Percentiles rank a stretch among this genome's conserved stretches.
Evolutionary conservation across 192 early-diverging fungal genomes (phyloP).

Genomic region (Entomortierella lignicola): DNA sequence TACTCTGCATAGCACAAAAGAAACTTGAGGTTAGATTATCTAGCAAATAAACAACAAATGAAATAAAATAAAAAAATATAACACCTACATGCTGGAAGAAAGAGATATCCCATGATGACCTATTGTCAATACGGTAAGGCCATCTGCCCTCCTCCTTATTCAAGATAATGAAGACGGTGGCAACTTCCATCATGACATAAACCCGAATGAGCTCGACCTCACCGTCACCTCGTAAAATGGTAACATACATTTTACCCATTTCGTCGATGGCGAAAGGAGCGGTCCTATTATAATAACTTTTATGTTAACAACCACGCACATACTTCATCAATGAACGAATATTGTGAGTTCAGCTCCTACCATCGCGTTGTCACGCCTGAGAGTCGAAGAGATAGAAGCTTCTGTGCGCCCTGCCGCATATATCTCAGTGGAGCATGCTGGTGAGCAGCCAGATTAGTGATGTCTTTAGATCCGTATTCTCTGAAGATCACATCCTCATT

Average conservation of each 20-base stretch:
- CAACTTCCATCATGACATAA: slow-evolving; percentile 87
- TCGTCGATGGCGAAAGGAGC: slow-evolving; percentile 89
- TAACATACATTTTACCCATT: slow-evolving; percentile 87
- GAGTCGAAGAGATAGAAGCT: slow-evolving; percentile 75
- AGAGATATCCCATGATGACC: slow-evolving; percentile 72
- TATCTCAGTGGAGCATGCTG: slow-evolving; percentile 75
- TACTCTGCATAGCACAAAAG: slow-evolving; percentile 10
- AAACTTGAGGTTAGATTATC: background rate
- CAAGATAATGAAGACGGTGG: slow-evolving; percentile 90
- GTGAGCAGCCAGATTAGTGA: slow-evolving; percentile 61
- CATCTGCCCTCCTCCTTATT: slow-evolving; percentile 81
- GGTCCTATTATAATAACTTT: slow-evolving; percentile 57
- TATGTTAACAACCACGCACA: background rate
- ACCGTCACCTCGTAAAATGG: slow-evolving; percentile 71
- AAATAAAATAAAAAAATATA: background rate
- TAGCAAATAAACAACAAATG: slow-evolving; percentile 1
- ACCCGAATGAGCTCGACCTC: slow-evolving; percentile 80
- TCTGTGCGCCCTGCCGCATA: slow-evolving; percentile 70
- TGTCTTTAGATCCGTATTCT: slow-evolving; percentile 68
- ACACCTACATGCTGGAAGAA: slow-evolving; percentile 82
- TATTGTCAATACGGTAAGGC: slow-evolving; percentile 91
- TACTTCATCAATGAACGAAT: background rate
- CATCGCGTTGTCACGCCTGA: slow-evolving; percentile 76
- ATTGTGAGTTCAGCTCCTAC: slow-evolving; percentile 39
- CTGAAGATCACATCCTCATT: slow-evolving; percentile 79